Evolutionary conservation across 306 rosid genomes (phyloP).

Genomic region (Medicago arabica): DNA sequence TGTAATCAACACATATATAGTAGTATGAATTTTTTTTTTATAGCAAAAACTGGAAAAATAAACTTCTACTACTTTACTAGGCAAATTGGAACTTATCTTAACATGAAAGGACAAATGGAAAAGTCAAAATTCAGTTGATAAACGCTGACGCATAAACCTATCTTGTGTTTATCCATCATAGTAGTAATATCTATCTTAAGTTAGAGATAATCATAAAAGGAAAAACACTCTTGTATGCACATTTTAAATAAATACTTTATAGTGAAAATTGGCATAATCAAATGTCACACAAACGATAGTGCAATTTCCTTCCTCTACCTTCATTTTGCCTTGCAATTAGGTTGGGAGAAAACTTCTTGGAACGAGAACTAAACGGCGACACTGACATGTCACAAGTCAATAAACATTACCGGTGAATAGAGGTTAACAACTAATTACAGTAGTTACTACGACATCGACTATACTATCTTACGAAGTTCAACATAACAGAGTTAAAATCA

Average conservation of each 20-base stretch:
- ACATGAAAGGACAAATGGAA: conserved; percentile 29
- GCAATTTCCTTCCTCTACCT: conserved; percentile 31
- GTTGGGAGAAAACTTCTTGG: too few species aligned
- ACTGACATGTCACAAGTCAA: too few species aligned
- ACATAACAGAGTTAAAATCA: too few species aligned
- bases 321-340: background rate
- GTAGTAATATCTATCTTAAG: background rate
- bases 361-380: too few species aligned
- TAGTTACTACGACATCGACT: too few species aligned
- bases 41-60: background rate
- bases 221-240: background rate
- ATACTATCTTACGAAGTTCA: too few species aligned
- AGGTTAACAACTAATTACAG: too few species aligned
- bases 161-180: conserved; percentile 16
- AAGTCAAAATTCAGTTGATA: conserved; percentile 33
- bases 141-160: conserved; percentile 34
- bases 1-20: background rate
- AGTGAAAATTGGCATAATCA: conserved; percentile 9
- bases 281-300: conserved; percentile 21
- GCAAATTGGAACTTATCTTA: conserved; percentile 20
- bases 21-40: background rate
- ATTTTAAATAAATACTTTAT: background rate
- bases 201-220: background rate
- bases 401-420: too few species aligned
- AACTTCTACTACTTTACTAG: background rate